Percentiles rank a stretch among this genome's conserved stretches.
phyloP scores from a whole-genome alignment of 768 basidiomycete genomes.

The Tylopilus plumbeoviolaceoides region DNA sequence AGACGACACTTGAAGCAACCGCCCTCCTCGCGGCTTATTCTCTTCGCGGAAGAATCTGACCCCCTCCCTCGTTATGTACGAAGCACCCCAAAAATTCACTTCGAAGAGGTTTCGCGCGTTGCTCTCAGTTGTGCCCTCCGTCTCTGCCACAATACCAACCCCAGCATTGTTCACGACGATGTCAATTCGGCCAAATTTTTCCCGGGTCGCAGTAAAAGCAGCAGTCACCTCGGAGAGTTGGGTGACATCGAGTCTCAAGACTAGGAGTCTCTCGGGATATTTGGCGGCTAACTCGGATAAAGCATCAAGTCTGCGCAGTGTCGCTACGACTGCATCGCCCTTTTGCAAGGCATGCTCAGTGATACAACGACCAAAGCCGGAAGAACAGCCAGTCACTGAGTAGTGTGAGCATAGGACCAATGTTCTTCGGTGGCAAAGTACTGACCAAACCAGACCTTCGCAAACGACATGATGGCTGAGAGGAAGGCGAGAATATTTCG shows the following conservation, averaged over 20 bases:
- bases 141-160: background rate
- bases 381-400: conserved; percentile 39
- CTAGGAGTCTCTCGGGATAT: conserved; percentile 31
- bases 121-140: conserved; percentile 33
- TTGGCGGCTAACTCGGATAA: conserved; percentile 24
- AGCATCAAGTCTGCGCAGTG: conserved; percentile 36
- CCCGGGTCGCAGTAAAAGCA: background rate
- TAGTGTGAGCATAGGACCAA: background rate
- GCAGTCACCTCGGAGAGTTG: background rate
- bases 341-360: conserved; percentile 29
- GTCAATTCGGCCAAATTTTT: conserved; percentile 27
- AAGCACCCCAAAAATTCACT: conserved; percentile 44
- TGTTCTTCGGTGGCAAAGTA: background rate
- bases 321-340: conserved; percentile 41
- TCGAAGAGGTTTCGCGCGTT: conserved; percentile 37
- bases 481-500: background rate
- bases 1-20: conserved; percentile 32
- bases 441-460: conserved; percentile 24
- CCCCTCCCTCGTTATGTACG: conserved; percentile 35
- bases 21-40: conserved; percentile 34
- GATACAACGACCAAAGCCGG: conserved; percentile 37
- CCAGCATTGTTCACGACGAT: conserved; percentile 7
- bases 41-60: conserved; percentile 21
- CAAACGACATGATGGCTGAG: background rate
- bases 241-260: conserved; percentile 40